Evolutionary conservation across 345 rosid genomes (phyloP), one percentile per base, ranked within the genome.

Genomic region (Pistacia atlantica): DNA sequence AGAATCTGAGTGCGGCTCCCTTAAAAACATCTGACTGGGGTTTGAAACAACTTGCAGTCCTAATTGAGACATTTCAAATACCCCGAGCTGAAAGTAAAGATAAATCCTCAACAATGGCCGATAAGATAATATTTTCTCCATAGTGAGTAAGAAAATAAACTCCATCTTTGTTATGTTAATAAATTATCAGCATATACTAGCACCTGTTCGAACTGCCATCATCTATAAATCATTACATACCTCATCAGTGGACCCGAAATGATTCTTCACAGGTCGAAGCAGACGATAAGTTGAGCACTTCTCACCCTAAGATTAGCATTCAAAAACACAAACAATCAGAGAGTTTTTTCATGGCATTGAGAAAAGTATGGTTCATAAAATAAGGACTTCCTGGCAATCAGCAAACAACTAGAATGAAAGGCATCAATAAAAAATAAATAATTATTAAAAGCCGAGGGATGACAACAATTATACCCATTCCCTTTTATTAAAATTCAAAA

Each of bases 231-330:
- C 71, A 66, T 13, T 22, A 56, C 84, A 77, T 72, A 95, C 98
- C 92, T 95, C 99, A 82, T 95, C 97, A 2, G 90, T 89, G 66
- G 95, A 93, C 65, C 98, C 98, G 82, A 89, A 95, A 55, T 98
- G 97, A 80, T 95, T 95, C 89, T 95, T 95, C 80, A 89, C 94
- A 12, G 98, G 84, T 78, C 98, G 91, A 85, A 95, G 97, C 86
- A 95, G 80, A 70, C 98, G 97, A 87, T 91, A 91, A 18, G 97
- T 72, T 20, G 94, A 88, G 79, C 78, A 83, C 81, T 93, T 94
- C 82, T 95, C 98, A 71, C 98, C 98, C 98, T 95, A 77, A 72
- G 69, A 72, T 51, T 37, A 56, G 33, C 45, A 70, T 45, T 45
- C 17, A 16, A 55, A 55, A 0, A 46, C 35, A 31, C 38, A 11